These are phyloP conservation scores for Bipolaris cookei DNA, from an alignment of 2,329 filamentous ascomycete genomes.

Conservation along the genomic window DNA sequence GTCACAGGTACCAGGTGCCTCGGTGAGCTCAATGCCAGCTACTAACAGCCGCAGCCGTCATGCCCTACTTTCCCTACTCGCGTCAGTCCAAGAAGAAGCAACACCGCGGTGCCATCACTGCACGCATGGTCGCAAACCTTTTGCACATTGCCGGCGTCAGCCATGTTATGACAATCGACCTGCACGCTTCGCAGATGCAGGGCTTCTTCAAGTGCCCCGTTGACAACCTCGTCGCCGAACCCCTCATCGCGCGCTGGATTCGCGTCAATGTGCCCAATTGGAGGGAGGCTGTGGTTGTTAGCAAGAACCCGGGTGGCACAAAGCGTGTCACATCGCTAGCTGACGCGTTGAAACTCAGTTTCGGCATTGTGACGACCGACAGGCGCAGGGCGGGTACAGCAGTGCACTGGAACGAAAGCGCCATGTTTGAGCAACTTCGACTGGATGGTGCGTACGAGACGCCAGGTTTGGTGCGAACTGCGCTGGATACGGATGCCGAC, in stretches of 20 bases:
- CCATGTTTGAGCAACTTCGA: conserved; percentile 65
- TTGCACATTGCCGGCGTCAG: conserved; percentile 92
- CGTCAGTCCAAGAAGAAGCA: conserved; percentile 99
- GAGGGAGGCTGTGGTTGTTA: conserved; percentile 92
- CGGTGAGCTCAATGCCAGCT: conserved; percentile 10
- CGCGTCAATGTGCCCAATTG: conserved; percentile 84
- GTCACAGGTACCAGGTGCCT: conserved; percentile 75
- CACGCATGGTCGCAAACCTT: conserved; percentile 94
- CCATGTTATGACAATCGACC: conserved; percentile 95
- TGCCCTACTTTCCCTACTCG: conserved; percentile 98
- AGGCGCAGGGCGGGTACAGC: conserved; percentile 52
- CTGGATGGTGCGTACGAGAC: conserved; percentile 53
- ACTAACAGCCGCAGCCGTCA: conserved; percentile 66
- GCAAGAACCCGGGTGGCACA: conserved; percentile 96
- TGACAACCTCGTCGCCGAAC: conserved; percentile 95
- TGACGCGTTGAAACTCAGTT: conserved; percentile 95
- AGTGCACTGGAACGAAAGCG: conserved; percentile 74
- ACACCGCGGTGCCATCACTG: conserved; percentile 93
- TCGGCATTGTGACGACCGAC: conserved; percentile 93
- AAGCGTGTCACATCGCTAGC: conserved; percentile 96
- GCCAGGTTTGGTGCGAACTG: conserved; percentile 38
- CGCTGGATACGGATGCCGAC: conserved; percentile 45
- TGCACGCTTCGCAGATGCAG: conserved; percentile 95
- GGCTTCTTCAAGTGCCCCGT: conserved; percentile 98
- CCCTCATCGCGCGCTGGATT: conserved; percentile 94